Base-by-base conservation (phyloP, 179 eudicot genomes). In the Silene noctiflora region DNA sequence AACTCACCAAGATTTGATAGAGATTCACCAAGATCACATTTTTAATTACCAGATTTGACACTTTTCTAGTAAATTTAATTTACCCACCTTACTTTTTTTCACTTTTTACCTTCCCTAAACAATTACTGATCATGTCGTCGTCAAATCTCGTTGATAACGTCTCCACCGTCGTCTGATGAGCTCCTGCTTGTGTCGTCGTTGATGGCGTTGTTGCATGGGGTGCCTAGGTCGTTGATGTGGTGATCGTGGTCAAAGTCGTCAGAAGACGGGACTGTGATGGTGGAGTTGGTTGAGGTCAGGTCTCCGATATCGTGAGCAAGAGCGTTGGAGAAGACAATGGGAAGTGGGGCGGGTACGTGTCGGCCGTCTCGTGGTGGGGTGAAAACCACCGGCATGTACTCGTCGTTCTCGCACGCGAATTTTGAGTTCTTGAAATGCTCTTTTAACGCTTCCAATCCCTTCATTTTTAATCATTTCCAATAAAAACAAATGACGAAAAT, bases 401-500 rank as follows among this genome's bases (percentile, higher is more conserved):
- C 97, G 71, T 95, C 97, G 48, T 87, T 86, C 39, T 87, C 91
- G 73, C 96, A 88, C 31, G 96, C 95, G 81, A 95, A 95, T 86
- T 93, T 95, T 10, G 99, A 95, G 88, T 89, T 95, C 87, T 89
- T 91, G 91, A 95, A 95, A 78, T 95, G 99, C 79, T 95, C 99
- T 80, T 89, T 95, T 74, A 95, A 77, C 33, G 96, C 94, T 72
- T 95, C 97, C 84, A 89, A 51, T 0, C 99, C 99, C 98, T 94
- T 5, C 3, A 39, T 42, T 42, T 42, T 42, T 42, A 1, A 4
- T 42, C 48, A 42, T 42, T 42, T 42, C 48, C 48, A 42, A 42
- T 42, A 0, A 42, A 42, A 42, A 9, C 0, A 13, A 42, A 8
- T 1, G 12, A 6, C 11, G 10, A 42, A 8, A n/a, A 17, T 19